phyloP scores from a whole-genome alignment of 2,329 filamentous ascomycete species.

The Aspergillus fumigatus region DNA sequence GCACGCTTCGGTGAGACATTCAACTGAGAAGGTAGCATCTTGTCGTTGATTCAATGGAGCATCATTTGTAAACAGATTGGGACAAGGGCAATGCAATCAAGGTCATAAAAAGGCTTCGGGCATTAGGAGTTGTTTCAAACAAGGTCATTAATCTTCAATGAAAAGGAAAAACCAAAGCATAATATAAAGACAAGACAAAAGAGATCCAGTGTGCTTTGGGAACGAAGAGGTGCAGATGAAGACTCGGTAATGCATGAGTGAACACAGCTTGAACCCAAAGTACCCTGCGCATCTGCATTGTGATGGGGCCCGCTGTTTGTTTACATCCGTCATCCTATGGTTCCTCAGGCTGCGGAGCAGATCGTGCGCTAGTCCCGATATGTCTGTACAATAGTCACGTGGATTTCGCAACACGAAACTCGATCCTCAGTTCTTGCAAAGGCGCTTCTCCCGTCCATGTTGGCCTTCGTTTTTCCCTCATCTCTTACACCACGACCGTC shows the following conservation, averaged over 20 bases:
- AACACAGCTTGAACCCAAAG: background rate
- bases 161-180: background rate
- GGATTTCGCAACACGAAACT: conserved; percentile 15
- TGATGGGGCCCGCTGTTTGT: conserved; percentile 29
- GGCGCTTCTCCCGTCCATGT: background rate
- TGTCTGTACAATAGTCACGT: conserved; percentile 20
- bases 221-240: background rate
- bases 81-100: background rate
- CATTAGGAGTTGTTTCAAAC: background rate
- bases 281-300: background rate
- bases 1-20: conserved; percentile 69
- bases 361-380: conserved; percentile 25
- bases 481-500: background rate
- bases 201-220: background rate
- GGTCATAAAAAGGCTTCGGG: conserved; percentile 4
- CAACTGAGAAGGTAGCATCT: conserved; percentile 53
- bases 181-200: background rate
- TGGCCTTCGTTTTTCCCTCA: background rate
- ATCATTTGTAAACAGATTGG: conserved; percentile 21
- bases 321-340: conserved; percentile 27
- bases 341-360: conserved; percentile 28
- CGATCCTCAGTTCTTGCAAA: conserved; percentile 9
- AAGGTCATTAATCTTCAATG: background rate
- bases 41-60: conserved; percentile 21
- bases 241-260: background rate